Evolutionary conservation across 495 filamentous ascomycete genomes (phyloP), one percentile per base, ranked within the genome.

Genomic region (Penicillium steckii): DNA sequence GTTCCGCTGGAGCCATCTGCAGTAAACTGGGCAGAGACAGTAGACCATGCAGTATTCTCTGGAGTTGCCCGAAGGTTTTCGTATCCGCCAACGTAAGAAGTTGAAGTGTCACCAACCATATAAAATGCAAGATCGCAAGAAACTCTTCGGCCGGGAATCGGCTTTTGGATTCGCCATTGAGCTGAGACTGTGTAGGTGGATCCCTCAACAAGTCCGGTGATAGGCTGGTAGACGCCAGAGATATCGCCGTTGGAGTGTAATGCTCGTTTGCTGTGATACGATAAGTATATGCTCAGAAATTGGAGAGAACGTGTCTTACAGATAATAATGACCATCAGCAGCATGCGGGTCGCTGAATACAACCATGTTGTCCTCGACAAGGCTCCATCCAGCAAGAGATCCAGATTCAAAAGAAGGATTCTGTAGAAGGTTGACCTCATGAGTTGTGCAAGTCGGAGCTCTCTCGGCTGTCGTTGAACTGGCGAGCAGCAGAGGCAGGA

Each of bases 401-500:
- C 38, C 38, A 10, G 38, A 41, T 46, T 46, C 44, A 46, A 46
- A 46, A 13, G 44, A 46, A 32, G 44, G 44, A 26, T 46, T 46
- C 26, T 30, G 30, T 15, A 48, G 2, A 4, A 37, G 29, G 15
- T 37, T 48, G 30, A 35, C 21, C 19, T 22, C 19, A 12, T 17
- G 37, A 3, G 30, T 35, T 3, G 45, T 35, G 45, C 45, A 35
- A 23, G 45, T 23, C 0, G 24, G 21, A 29, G 13, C 23, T 8
- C 17, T 29, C 8, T 25, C 23, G 8, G 22, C 42, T n/a, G 30
- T 37, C 3, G 45, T 19, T 15, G 30, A 38, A 21, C 44, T 22
- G 15, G 30, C 45, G 17, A 48, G 19, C 7, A 48, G 18, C 21
- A 48, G 21, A 48, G 45, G 30, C 45, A 48, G 21, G 10, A 17